Evolutionary conservation across 148 eudicot genomes (phyloP), one percentile per base, ranked within the genome.

Genomic region (Nepenthes gracilis): DNA sequence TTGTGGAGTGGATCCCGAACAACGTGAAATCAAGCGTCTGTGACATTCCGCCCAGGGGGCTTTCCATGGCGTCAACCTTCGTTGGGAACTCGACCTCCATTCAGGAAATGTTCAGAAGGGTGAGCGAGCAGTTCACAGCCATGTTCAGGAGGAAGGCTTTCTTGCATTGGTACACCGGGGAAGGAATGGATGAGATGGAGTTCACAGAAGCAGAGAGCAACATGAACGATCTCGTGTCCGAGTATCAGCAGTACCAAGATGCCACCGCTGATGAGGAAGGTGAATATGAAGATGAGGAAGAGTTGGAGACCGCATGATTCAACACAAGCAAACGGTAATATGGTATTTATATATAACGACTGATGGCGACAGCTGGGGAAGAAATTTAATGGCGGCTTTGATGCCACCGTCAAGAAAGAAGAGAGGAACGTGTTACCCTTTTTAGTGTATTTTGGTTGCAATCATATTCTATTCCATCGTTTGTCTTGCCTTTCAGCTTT

Each of bases 121-220:
- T 80, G 55, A 80, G 84, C 12, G 84, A 80, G 74, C 81, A 80
- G 62, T 80, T 80, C 57, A 80, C 84, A 33, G 84, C 81, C 34
- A 80, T 80, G 84, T 80, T 80, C 59, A 74, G 84, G 65, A 74
- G 84, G 67, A 80, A 80, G 74, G 82, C 82, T 66, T 81, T 81
- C 74, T 74, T 82, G 83, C 86, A 82, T 63, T 82, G 86, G 86
- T 82, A 82, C 60, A 79, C 83, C 6, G 86, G 86, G 9, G 86
- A 82, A 62, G 86, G 86, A 5, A 81, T 81, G 86, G 86, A 81
- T 3, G 86, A 81, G 70, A 81, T 81, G 86, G 86, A 82, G 60
- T 82, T 82, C 69, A 82, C 86, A 0, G 86, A 78, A 60, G 86
- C 86, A 2, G 86, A 82, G 70, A 82, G 86, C 70, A 79, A 82